Percentiles rank a stretch among this genome's conserved stretches.
phyloP scores from a whole-genome alignment of 192 early-diverging fungal species.

The Backusella morwellensis region DNA sequence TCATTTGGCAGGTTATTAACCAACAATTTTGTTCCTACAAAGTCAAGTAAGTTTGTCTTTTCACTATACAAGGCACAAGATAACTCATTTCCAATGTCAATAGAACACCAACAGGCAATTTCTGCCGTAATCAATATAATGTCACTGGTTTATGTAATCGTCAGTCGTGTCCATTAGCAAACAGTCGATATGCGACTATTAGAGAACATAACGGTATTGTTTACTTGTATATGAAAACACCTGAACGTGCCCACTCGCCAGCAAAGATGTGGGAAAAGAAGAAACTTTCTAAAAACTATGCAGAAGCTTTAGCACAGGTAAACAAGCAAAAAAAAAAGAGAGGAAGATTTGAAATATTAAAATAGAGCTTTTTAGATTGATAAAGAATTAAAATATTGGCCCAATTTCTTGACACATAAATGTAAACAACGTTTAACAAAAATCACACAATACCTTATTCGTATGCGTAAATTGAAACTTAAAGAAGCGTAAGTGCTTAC shows the following conservation, averaged over 20 bases:
- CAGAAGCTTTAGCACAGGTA: slow-evolving; percentile 77
- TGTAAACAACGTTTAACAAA: slow-evolving; percentile 97
- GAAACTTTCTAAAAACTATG: slow-evolving; percentile 88
- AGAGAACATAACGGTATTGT: slow-evolving; percentile 80
- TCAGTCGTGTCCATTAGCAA: slow-evolving; percentile 93
- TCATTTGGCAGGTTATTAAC: slow-evolving; percentile 96
- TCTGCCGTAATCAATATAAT: slow-evolving; percentile 96
- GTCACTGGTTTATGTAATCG: slow-evolving; percentile 95
- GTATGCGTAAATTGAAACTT: slow-evolving; percentile 86
- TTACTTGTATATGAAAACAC: slow-evolving; percentile 93
- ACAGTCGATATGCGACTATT: slow-evolving; percentile 93
- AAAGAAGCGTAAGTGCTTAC: slow-evolving; percentile 59
- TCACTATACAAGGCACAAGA: not conserved
- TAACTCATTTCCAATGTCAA: not conserved
- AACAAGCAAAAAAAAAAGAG: not conserved
- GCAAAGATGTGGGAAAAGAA: slow-evolving; percentile 92
- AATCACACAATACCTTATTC: slow-evolving; percentile 94
- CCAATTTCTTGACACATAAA: slow-evolving; percentile 86
- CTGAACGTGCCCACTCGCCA: slow-evolving; percentile 93
- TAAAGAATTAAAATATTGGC: slow-evolving; percentile 90
- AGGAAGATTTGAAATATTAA: not conserved
- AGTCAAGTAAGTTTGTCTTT: slow-evolving; percentile 70
- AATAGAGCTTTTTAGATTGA: slow-evolving; percentile 61
- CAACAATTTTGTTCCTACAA: slow-evolving; percentile 98
- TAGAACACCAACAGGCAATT: slow-evolving; percentile 82